Evolutionary conservation across 2,329 filamentous ascomycete genomes (phyloP), one percentile per base, ranked within the genome.

Genomic region (Fusarium robinianum): DNA sequence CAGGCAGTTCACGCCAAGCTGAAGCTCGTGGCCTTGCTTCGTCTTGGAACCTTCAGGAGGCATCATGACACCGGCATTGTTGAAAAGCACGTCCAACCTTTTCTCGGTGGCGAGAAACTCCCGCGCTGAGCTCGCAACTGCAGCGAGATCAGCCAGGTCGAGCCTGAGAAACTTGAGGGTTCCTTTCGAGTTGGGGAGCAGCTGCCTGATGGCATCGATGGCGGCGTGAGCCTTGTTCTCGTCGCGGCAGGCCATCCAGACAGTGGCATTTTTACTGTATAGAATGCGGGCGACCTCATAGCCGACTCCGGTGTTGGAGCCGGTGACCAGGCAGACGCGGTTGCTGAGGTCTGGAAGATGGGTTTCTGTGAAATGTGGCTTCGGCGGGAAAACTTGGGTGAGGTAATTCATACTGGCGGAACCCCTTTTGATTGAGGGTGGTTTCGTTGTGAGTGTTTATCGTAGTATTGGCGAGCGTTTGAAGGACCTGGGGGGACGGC

Each of bases 341-440:
- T 42, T 50, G 4, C 53, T 53, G 19, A 62, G 59, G 26, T 63
- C 61, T 0, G 89, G 87, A 17, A 95, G 78, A 60, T 95, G 87
- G 64, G 91, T 16, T 25, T 63, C 61, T 2, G 51, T 62, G 35
- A 60, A 60, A 16, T 41, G 30, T 7, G 61, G 60, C 17, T 53
- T 59, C 2, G 56, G 49, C 5, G 61, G 60, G 8, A 58, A 60
- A 2, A 44, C 47, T 37, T 62, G 57, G 22, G 42, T 46, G 10
- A 61, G 27, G 24, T 44, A 37, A 15, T 60, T 36, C 46, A 49
- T 45, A 5, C 18, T 45, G 18, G 31, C 19, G 6, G 15, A 6
- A n/a, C n/a, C n/a, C n/a, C n/a, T n/a, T n/a, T n/a, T n/a, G n/a
- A n/a, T n/a, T n/a, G n/a, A n/a, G n/a, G n/a, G n/a, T n/a, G n/a